Evolutionary conservation across 164 flowering plant species (phyloP).

Genomic region (Vitis amurensis): DNA sequence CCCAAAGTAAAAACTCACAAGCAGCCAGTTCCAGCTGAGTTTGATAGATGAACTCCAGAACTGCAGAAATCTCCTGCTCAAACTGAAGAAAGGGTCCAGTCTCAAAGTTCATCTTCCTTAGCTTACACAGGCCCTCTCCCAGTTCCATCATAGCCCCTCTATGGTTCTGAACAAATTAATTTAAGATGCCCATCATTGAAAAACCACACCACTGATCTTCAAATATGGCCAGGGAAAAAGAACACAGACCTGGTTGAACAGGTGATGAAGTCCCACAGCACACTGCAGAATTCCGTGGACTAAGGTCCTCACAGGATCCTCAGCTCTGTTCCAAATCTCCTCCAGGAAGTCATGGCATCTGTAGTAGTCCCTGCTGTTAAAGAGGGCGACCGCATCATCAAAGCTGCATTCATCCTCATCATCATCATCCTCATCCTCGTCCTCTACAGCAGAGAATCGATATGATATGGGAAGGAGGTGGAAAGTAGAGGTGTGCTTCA

Average conservation of each 20-base stretch:
- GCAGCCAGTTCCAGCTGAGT: constrained; percentile 91
- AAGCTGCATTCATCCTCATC: constrained; percentile 37
- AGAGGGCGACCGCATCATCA: constrained; percentile 61
- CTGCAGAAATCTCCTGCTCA: constrained; percentile 67
- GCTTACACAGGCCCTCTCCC: constrained; percentile 88
- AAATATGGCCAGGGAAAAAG: not conserved
- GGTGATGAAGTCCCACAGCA: constrained; percentile 88
- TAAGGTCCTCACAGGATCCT: constrained; percentile 68
- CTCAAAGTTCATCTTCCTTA: constrained; percentile 66
- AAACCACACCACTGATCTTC: not conserved
- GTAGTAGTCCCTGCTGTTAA: constrained; percentile 69
- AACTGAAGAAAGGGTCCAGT: constrained; percentile 69
- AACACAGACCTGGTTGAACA: constrained; percentile 56
- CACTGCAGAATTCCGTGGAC: constrained; percentile 83
- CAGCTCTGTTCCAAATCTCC: constrained; percentile 66
- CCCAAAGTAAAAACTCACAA: constrained; percentile 44
- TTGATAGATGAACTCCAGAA: constrained; percentile 71
- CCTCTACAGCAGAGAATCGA: constrained; percentile 11
- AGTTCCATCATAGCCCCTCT: constrained; percentile 96
- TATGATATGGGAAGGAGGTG: constrained; percentile 3
- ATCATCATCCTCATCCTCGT: constrained; percentile 19
- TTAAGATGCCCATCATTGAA: not conserved
- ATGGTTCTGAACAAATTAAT: constrained; percentile 52
- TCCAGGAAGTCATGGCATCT: constrained; percentile 81
- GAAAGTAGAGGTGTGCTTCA: no score